Conservation (phyloP, 23 red algal species). For the Chondrus crispus region DNA sequence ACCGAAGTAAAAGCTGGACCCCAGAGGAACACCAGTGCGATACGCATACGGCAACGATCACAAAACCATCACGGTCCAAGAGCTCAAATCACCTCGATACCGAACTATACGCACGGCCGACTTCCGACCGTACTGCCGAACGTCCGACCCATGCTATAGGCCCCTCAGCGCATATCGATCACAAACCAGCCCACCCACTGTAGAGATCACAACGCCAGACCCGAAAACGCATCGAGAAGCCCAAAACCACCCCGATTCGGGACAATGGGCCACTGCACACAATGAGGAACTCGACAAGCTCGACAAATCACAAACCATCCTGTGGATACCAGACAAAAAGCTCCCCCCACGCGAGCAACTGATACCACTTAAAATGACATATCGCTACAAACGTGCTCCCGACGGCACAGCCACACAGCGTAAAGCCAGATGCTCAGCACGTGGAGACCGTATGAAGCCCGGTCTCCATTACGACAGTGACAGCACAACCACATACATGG, state of each 20-base stretch:
- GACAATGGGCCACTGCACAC: not conserved
- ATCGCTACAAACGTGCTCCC: not conserved
- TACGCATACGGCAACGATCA: no score
- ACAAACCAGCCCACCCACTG: not conserved
- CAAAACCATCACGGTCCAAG: no score
- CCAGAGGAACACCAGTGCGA: no score
- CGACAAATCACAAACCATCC: not conserved
- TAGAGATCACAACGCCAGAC: not conserved
- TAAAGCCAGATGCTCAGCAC: not conserved
- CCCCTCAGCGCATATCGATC: no score
- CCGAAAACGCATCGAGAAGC: not conserved
- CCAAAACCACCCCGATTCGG: not conserved
- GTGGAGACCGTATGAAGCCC: not conserved
- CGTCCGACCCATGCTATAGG: no score
- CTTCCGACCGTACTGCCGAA: no score
- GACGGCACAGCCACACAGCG: not conserved
- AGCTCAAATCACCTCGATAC: no score
- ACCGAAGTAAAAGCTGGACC: no score
- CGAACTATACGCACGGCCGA: no score
- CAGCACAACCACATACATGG: not conserved
- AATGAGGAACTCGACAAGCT: conserved; percentile 1
- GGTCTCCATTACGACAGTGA: not conserved
- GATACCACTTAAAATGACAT: not conserved
- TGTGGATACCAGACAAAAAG: not conserved
- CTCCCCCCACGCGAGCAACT: no score